These are phyloP conservation scores for Peronospora farinosa DNA, from an alignment of 352 stramenopile genomes.

Conservation along the genomic window DNA sequence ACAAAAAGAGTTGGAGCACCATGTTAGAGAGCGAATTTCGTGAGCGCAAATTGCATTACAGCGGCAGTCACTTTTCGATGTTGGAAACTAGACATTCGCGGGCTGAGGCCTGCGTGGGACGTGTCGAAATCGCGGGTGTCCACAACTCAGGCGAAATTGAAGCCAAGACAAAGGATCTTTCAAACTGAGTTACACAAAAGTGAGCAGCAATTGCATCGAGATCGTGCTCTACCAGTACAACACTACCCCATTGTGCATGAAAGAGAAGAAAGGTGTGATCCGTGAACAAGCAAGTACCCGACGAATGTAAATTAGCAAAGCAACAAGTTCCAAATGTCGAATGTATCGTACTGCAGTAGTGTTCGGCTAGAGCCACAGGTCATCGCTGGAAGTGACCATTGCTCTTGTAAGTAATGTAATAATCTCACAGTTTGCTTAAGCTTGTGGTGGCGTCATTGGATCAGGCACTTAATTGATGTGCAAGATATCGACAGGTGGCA, in stretches of 20 bases:
- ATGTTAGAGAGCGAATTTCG: constrained; percentile 43
- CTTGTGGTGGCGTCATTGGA: no score
- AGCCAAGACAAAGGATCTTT: constrained; percentile 6
- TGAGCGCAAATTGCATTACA: constrained; percentile 40
- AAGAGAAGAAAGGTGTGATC: neutral
- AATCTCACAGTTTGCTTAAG: no score
- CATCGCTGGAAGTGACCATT: constrained; percentile 10
- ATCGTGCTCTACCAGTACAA: constrained; percentile 16
- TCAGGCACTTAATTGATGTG: no score
- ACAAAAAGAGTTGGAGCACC: constrained; percentile 53
- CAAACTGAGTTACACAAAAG: constrained; percentile 3
- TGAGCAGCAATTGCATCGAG: constrained; percentile 9
- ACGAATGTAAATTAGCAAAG: constrained; percentile 9
- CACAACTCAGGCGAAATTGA: constrained; percentile 7
- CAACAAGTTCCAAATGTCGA: neutral
- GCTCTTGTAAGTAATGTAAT: no score
- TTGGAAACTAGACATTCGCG: constrained; percentile 23
- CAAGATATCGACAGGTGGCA: no score
- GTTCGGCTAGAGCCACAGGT: neutral
- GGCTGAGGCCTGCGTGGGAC: constrained; percentile 39
- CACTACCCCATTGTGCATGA: constrained; percentile 6
- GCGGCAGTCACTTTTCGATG: constrained; percentile 34
- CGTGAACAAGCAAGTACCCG: constrained; percentile 8
- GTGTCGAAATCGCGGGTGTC: constrained; percentile 59
- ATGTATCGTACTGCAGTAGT: neutral